A percentile compares a stretch with the other conserved stretches of the same genome.
These are phyloP conservation scores for Blastobotrys proliferans DNA, from an alignment of 1,139 yeast species.

Conservation along the genomic window DNA sequence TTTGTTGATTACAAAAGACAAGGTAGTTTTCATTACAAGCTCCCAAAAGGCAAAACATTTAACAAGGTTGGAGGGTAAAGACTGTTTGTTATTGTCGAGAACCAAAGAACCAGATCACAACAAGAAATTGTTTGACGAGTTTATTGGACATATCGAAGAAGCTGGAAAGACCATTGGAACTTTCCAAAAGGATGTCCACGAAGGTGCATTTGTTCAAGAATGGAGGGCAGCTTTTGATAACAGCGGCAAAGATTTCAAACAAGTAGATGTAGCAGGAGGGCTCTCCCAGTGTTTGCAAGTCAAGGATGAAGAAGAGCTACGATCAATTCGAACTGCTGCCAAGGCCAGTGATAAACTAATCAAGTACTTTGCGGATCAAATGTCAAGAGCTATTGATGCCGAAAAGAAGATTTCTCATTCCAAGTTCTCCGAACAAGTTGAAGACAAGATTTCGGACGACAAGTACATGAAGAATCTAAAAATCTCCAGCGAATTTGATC, in stretches of 20 bases:
- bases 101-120: slow-evolving; percentile 79
- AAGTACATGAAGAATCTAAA: slow-evolving; percentile 62
- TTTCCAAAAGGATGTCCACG: slow-evolving; percentile 66
- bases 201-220: slow-evolving; percentile 79
- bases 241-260: slow-evolving; percentile 29
- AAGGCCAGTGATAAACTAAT: slow-evolving; percentile 69
- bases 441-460: slow-evolving; percentile 73
- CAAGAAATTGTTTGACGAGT: slow-evolving; percentile 57
- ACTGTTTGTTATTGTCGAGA: slow-evolving; percentile 69
- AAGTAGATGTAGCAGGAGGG: slow-evolving; percentile 55
- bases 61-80: slow-evolving; percentile 49
- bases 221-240: slow-evolving; percentile 42
- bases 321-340: slow-evolving; percentile 64
- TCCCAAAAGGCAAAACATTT: slow-evolving; percentile 85
- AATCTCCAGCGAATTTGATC: slow-evolving; percentile 63
- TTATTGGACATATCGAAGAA: slow-evolving; percentile 48
- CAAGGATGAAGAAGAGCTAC: slow-evolving; percentile 78
- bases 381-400: slow-evolving; percentile 84
- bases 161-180: slow-evolving; percentile 56
- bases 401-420: slow-evolving; percentile 73
- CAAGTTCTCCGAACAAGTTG: slow-evolving; percentile 70
- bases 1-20: slow-evolving; percentile 58
- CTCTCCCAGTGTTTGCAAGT: slow-evolving; percentile 60
- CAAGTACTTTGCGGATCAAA: slow-evolving; percentile 77
- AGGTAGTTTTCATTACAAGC: slow-evolving; percentile 68